These are phyloP conservation scores for Gnaphalium uliginosum DNA, from an alignment of 129 eudicot genomes.

Conservation along the genomic window DNA sequence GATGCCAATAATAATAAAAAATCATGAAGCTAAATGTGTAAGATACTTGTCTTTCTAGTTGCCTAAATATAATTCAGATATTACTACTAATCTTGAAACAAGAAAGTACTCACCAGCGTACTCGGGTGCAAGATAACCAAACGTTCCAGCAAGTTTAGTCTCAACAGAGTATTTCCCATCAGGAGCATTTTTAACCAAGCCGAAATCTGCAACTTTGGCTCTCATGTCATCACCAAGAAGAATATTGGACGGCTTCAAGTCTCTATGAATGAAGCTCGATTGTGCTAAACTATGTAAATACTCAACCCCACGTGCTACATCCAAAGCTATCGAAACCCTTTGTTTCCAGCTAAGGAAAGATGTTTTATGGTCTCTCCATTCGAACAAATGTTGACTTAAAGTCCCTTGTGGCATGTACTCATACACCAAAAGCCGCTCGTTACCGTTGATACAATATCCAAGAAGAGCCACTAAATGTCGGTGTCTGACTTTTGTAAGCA, in stretches of 20 bases:
- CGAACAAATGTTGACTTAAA: constrained; percentile 54
- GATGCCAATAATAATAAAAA: neutral
- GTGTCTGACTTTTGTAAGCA: constrained; percentile 56
- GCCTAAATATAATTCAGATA: neutral
- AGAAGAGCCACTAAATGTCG: constrained; percentile 59
- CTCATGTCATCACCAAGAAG: constrained; percentile 66
- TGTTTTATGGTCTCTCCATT: constrained; percentile 32
- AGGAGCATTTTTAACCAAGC: constrained; percentile 61
- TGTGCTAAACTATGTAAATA: constrained; percentile 65
- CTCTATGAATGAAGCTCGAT: constrained; percentile 56
- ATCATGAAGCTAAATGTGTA: neutral
- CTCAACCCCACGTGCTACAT: constrained; percentile 65
- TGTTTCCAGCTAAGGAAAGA: constrained; percentile 52
- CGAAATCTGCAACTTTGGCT: constrained; percentile 67
- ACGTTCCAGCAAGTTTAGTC: constrained; percentile 63
- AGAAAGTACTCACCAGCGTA: constrained; percentile 46
- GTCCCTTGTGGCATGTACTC: constrained; percentile 73
- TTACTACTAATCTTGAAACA: constrained; percentile 6
- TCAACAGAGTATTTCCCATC: constrained; percentile 60
- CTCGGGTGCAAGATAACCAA: constrained; percentile 65
- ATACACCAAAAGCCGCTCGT: constrained; percentile 66
- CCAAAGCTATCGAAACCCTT: constrained; percentile 58
- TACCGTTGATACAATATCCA: constrained; percentile 54
- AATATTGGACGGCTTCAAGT: constrained; percentile 56
- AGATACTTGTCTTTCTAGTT: neutral